Conservation (phyloP, 192 early-diverging fungal species). For the Dimargaris xerosporica region DNA sequence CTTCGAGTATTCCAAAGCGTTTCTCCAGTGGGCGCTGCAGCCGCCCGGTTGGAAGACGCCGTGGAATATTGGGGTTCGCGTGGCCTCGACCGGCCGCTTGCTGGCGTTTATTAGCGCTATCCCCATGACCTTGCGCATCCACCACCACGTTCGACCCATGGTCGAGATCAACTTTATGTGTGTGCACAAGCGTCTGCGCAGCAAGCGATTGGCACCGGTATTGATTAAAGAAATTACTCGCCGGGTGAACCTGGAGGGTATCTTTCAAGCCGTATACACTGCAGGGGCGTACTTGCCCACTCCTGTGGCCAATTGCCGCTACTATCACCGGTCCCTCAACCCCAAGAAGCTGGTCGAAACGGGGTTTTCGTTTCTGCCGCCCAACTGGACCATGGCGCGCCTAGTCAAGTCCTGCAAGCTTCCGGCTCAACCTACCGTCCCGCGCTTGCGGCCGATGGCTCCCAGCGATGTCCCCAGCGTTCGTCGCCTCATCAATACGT, state of each 20-base stretch:
- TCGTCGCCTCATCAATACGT: conserved; percentile 56
- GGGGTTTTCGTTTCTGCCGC: conserved; percentile 71
- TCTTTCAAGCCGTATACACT: conserved; percentile 98
- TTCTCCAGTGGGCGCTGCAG: conserved; percentile 89
- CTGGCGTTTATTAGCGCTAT: conserved; percentile 95
- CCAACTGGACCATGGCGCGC: conserved; percentile 53
- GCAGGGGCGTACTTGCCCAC: conserved; percentile 83
- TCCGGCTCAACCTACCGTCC: conserved; percentile 35
- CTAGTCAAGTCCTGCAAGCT: conserved; percentile 59
- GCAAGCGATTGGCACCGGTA: conserved; percentile 87
- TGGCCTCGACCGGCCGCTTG: conserved; percentile 55
- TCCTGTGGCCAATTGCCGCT: conserved; percentile 66
- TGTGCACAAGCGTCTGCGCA: conserved; percentile 87
- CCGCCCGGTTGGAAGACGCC: conserved; percentile 77
- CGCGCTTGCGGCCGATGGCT: conserved; percentile 69
- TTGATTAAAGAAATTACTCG: conserved; percentile 97
- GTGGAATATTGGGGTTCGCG: conserved; percentile 93
- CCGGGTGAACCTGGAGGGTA: conserved; percentile 73
- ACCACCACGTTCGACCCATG: conserved; percentile 44
- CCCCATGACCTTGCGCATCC: conserved; percentile 64
- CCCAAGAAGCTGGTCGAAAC: conserved; percentile 89
- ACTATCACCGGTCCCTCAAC: conserved; percentile 89
- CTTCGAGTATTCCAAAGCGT: conserved; percentile 87
- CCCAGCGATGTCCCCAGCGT: conserved; percentile 61
- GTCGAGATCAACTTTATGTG: conserved; percentile 98